These are phyloP conservation scores for Thelonectria olida DNA, from an alignment of 2,329 filamentous ascomycete species.

Conservation along the genomic window DNA sequence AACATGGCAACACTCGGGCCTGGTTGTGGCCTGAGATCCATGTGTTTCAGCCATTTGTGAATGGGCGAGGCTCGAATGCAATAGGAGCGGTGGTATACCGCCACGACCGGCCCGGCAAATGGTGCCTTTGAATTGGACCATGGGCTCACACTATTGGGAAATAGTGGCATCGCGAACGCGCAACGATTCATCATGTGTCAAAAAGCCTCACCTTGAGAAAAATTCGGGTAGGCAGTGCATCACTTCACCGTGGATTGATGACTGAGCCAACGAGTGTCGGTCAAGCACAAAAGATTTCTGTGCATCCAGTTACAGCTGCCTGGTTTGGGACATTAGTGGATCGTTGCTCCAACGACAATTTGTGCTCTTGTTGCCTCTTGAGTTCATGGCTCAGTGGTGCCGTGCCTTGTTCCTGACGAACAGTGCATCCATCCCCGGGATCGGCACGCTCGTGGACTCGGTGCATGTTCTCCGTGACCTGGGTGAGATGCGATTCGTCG, in stretches of 20 bases:
- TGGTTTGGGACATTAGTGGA: neutral
- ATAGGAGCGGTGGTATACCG: constrained; percentile 19
- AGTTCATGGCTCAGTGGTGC: neutral
- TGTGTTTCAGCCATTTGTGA: constrained; percentile 16
- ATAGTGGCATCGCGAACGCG: constrained; percentile 12
- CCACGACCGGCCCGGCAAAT: constrained; percentile 19
- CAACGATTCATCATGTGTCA: constrained; percentile 3
- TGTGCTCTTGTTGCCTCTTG: neutral
- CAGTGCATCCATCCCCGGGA: neutral
- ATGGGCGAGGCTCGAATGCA: constrained; percentile 13
- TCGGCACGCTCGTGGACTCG: constrained; percentile 7
- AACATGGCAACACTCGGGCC: constrained; percentile 24
- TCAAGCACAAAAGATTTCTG: neutral
- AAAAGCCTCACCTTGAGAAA: constrained; percentile 15
- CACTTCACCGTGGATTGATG: neutral
- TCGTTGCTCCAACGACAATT: neutral
- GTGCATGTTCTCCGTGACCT: neutral
- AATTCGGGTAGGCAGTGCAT: constrained; percentile 17
- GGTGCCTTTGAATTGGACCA: constrained; percentile 9
- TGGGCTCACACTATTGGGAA: constrained; percentile 9
- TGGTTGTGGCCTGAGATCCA: constrained; percentile 29
- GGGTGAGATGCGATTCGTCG: constrained; percentile 19
- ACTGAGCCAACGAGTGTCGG: constrained; percentile 10
- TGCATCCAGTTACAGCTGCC: constrained; percentile 4
- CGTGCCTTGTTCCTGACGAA: constrained; percentile 10